A percentile compares a stretch with the other conserved stretches of the same genome.
Conservation (phyloP, 2,329 filamentous ascomycete genomes). For the Ophiocordyceps unilateralis region DNA sequence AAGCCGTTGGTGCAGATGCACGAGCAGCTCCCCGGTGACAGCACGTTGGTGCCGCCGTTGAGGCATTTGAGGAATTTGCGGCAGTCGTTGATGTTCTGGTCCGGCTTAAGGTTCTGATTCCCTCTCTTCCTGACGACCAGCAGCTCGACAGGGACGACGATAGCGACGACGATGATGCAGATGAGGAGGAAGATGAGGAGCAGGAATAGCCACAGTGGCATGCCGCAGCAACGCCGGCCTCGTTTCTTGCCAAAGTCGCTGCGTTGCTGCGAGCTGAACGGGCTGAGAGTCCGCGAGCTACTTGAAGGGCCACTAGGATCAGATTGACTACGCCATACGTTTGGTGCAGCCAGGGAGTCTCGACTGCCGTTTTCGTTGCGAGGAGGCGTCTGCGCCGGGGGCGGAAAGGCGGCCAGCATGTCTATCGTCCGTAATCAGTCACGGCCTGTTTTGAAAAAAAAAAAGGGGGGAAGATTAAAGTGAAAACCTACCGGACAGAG, state of each 20-base stretch:
- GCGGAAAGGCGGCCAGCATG: conserved; percentile 49
- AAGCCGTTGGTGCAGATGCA: conserved; percentile 87
- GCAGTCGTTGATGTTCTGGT: conserved; percentile 33
- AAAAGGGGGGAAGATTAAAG: background rate
- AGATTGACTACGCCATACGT: conserved; percentile 31
- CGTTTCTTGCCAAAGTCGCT: conserved; percentile 12
- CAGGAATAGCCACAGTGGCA: conserved; percentile 66
- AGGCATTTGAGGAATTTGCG: conserved; percentile 45
- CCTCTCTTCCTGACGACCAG: conserved; percentile 38
- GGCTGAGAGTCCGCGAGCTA: conserved; percentile 3
- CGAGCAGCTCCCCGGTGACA: conserved; percentile 51
- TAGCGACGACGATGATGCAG: conserved; percentile 58
- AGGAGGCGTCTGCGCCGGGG: conserved; percentile 32
- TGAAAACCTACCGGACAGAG: background rate
- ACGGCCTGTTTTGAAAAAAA: background rate
- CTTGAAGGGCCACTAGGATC: conserved; percentile 4
- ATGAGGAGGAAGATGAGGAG: conserved; percentile 47
- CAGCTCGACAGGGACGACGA: conserved; percentile 59
- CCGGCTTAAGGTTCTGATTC: conserved; percentile 15
- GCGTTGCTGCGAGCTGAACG: background rate
- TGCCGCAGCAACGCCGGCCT: conserved; percentile 59
- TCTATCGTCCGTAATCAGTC: conserved; percentile 14
- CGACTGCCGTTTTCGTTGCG: conserved; percentile 24
- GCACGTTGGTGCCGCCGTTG: conserved; percentile 66
- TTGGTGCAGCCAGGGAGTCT: conserved; percentile 24